Evolutionary conservation across 352 stramenopile genomes (phyloP).

Genomic region (Pythium monospermum): DNA sequence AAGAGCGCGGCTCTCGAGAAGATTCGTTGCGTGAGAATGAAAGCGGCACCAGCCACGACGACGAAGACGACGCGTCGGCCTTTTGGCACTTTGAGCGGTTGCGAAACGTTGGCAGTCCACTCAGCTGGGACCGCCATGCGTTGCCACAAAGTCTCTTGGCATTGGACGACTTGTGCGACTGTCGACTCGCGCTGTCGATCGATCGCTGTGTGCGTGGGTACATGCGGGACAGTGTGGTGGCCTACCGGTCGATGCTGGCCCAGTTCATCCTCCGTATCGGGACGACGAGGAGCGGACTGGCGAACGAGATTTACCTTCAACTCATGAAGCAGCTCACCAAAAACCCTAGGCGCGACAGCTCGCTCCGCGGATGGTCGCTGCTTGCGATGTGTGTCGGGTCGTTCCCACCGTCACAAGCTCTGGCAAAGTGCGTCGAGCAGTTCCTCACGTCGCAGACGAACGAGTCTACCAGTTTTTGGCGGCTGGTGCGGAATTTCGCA

Average conservation of each 20-base stretch:
- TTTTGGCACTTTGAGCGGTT: conserved; percentile 73
- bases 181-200: conserved; percentile 76
- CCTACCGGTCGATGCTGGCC: conserved; percentile 91
- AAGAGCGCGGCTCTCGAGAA: too few species aligned
- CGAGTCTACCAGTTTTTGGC: conserved; percentile 71
- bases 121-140: conserved; percentile 59
- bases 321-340: conserved; percentile 92
- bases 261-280: conserved; percentile 93
- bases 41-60: too few species aligned
- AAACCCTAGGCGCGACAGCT: conserved; percentile 90
- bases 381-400: conserved; percentile 92
- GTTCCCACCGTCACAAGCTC: conserved; percentile 83
- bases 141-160: conserved; percentile 58
- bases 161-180: conserved; percentile 35
- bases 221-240: conserved; percentile 92
- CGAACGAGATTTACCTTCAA: conserved; percentile 94
- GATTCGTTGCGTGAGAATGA: too few species aligned
- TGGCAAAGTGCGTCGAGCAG: conserved; percentile 88
- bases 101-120: conserved; percentile 44
- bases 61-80: conserved; percentile 42
- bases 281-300: conserved; percentile 75
- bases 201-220: conserved; percentile 92
- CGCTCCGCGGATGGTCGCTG: conserved; percentile 89
- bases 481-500: conserved; percentile 85
- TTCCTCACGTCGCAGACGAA: conserved; percentile 85